A percentile compares a stretch with the other conserved stretches of the same genome.
phyloP scores from a whole-genome alignment of 1,139 yeast genomes.

The Kodamaea derodonti region DNA sequence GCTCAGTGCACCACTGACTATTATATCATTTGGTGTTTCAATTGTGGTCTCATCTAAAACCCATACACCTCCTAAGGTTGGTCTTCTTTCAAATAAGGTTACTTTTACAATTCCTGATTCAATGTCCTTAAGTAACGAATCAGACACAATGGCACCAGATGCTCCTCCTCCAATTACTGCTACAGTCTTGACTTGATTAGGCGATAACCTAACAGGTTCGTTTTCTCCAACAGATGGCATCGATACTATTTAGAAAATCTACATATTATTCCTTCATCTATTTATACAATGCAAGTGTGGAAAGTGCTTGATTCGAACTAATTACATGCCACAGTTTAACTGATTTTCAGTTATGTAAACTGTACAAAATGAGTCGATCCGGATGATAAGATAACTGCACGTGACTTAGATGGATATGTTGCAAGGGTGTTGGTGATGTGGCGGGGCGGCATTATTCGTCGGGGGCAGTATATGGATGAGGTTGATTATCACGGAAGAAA shows the following conservation, averaged over 20 bases:
- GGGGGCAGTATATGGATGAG: too few relatives aligned
- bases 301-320: background rate
- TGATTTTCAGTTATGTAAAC: background rate
- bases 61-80: constrained; percentile 33
- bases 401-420: background rate
- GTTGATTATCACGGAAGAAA: too few relatives aligned
- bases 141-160: constrained; percentile 44
- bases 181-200: constrained; percentile 21
- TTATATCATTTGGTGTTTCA: constrained; percentile 20
- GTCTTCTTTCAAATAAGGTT: constrained; percentile 28
- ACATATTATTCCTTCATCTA: background rate
- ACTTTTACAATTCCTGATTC: constrained; percentile 12
- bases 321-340: background rate
- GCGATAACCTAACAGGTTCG: constrained; percentile 9
- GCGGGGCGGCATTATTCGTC: too few relatives aligned
- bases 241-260: too few relatives aligned
- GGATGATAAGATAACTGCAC: background rate
- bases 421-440: too few relatives aligned
- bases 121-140: constrained; percentile 31
- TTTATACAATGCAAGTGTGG: background rate
- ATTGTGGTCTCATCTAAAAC: constrained; percentile 20
- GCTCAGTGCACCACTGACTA: constrained; percentile 21
- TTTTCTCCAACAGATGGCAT: constrained; percentile 6
- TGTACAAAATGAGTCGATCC: too few relatives aligned
- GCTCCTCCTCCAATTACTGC: constrained; percentile 56